phyloP scores from a whole-genome alignment of 495 filamentous ascomycete species.

The Monascus purpureus region DNA sequence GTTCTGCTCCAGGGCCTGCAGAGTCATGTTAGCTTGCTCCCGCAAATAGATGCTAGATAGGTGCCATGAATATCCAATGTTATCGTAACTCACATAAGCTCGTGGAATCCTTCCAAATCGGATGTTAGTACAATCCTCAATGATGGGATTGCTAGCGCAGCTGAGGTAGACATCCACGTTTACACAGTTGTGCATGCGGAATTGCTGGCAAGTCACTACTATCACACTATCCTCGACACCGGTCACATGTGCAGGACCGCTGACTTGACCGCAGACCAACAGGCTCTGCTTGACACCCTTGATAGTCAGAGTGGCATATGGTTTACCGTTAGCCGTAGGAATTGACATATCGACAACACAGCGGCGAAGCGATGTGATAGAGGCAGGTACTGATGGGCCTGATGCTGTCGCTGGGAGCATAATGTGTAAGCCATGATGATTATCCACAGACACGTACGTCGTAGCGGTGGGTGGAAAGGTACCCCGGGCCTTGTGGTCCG shows the following conservation, averaged over 20 bases:
- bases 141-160: conserved; percentile 74
- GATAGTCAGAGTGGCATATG: conserved; percentile 62
- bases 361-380: conserved; percentile 51
- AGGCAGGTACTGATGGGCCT: conserved; percentile 51
- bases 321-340: conserved; percentile 43
- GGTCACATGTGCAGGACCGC: conserved; percentile 73
- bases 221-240: conserved; percentile 57
- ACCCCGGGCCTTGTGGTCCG: conserved; percentile 5
- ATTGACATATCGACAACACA: conserved; percentile 71
- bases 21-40: neutral
- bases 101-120: conserved; percentile 64
- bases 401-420: conserved; percentile 57
- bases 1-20: conserved; percentile 24
- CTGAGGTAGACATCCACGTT: conserved; percentile 72
- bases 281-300: conserved; percentile 55
- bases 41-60: neutral
- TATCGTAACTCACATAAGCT: conserved; percentile 52
- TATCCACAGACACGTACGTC: conserved; percentile 47
- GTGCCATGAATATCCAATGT: neutral
- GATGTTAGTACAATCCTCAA: conserved; percentile 72
- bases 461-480: conserved; percentile 19
- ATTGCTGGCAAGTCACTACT: conserved; percentile 64
- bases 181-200: conserved; percentile 77
- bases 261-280: conserved; percentile 61
- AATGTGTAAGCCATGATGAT: conserved; percentile 46